Evolutionary conservation across 108 stramenopile genomes (phyloP), one percentile per base, ranked within the genome.

Genomic region (Cyclotella baltica): DNA sequence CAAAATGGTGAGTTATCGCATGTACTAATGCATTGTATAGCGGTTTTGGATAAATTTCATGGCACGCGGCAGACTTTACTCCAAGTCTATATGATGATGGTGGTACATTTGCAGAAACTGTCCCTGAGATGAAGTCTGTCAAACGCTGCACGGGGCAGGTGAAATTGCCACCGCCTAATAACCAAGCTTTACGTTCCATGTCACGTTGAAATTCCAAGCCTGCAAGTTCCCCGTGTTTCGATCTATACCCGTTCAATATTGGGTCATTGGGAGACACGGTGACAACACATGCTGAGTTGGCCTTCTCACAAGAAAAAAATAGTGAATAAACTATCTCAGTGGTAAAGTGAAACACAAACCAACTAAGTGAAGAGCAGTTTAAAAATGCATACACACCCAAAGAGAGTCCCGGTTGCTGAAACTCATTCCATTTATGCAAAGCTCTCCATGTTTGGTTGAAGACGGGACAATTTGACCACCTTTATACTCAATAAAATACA

Each of bases 341-440:
- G n/a, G n/a, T n/a, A n/a, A n/a, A n/a, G n/a, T n/a, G n/a, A n/a
- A n/a, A n/a, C n/a, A n/a, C n/a, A n/a, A n/a, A n/a, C n/a, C n/a
- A n/a, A n/a, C n/a, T n/a, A n/a, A n/a, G n/a, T n/a, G n/a, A n/a
- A n/a, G n/a, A n/a, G n/a, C n/a, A n/a, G n/a, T n/a, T n/a, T n/a
- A n/a, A n/a, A n/a, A n/a, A n/a, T n/a, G n/a, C n/a, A n/a, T n/a
- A n/a, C n/a, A n/a, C n/a, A n/a, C n/a, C 93, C 93, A 98, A 25
- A 70, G 31, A 20, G 90, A 92, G 67, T 95, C 95, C 35, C 98
- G 70, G 63, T 88, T 89, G 50, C 89, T 91, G 70, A 97, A 98
- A 55, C 91, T 92, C 98, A 98, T 98, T 27, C 98, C 98, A 88
- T 98, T 98, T 19, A 98, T 95, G 61, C 94, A 96, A 27, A 97